phyloP scores from a whole-genome alignment of 306 rosid species.

The Quercus variabilis region DNA sequence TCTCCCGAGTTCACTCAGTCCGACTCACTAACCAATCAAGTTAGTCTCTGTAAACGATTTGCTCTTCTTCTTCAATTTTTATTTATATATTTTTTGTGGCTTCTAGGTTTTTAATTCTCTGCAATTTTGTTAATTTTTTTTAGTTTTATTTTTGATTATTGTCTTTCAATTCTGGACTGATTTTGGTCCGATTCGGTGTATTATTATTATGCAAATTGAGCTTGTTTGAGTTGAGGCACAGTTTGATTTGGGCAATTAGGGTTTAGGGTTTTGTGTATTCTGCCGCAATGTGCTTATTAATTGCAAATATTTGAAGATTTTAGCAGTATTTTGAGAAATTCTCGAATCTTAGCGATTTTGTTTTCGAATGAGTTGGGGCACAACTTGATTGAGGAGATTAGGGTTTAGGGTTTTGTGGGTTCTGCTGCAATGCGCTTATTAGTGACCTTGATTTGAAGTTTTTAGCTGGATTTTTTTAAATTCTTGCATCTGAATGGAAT shows the following conservation, averaged over 20 bases:
- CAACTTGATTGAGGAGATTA: background rate
- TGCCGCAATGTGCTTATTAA: background rate
- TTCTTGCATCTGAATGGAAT: too few species aligned
- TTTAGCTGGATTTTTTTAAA: too few species aligned
- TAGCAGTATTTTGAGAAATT: background rate
- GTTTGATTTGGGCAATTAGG: background rate
- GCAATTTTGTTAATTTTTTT: background rate
- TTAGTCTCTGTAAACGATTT: background rate
- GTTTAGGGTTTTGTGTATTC: conserved; percentile 11
- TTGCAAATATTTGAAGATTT: background rate
- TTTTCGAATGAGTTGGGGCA: background rate
- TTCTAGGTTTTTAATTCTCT: background rate
- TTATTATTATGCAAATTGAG: background rate
- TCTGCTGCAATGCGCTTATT: background rate
- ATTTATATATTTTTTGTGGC: background rate
- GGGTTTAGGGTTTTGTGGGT: conserved; percentile 45
- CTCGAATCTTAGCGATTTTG: background rate
- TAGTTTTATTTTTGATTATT: background rate
- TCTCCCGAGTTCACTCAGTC: conserved; percentile 3
- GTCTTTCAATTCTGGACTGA: background rate
- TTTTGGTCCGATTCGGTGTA: background rate
- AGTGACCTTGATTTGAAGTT: too few species aligned
- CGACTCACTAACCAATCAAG: background rate
- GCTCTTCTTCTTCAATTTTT: background rate
- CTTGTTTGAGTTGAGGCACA: background rate